These are phyloP conservation scores for Termitomyces sp. DNA, from an alignment of 768 basidiomycete species.

Conservation along the genomic window DNA sequence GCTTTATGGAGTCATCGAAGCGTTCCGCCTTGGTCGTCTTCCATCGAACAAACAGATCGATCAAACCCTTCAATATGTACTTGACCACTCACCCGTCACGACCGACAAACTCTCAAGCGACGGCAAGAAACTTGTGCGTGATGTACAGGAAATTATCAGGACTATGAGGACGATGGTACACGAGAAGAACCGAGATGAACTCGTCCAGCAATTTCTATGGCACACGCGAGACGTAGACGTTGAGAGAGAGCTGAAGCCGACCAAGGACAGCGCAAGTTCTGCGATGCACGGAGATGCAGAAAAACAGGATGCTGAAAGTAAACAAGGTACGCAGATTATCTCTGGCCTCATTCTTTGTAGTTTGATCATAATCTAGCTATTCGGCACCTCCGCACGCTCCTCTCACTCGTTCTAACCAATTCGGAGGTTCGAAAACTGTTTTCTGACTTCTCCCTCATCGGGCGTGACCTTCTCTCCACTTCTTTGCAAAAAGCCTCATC, in stretches of 20 bases:
- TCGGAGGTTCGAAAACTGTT: constrained; percentile 88
- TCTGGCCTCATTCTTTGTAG: not conserved
- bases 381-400: constrained; percentile 82
- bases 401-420: constrained; percentile 87
- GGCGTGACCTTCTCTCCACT: constrained; percentile 79
- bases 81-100: constrained; percentile 54
- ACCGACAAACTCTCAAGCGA: constrained; percentile 65
- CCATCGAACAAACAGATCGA: constrained; percentile 83
- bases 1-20: constrained; percentile 77
- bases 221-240: constrained; percentile 54
- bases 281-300: constrained; percentile 29
- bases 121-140: constrained; percentile 71
- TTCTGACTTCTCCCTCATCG: constrained; percentile 70
- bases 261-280: not conserved
- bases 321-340: constrained; percentile 43
- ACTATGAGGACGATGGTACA: constrained; percentile 68
- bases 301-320: constrained; percentile 52
- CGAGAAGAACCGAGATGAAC: constrained; percentile 86
- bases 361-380: constrained; percentile 44
- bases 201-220: constrained; percentile 90
- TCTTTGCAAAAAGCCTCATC: constrained; percentile 68
- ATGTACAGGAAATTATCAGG: constrained; percentile 74
- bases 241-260: not conserved
- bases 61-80: constrained; percentile 61
- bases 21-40: constrained; percentile 72